Evolutionary conservation across 2,329 filamentous ascomycete genomes (phyloP), one percentile per base, ranked within the genome.

Genomic region (Claviceps purpurea): DNA sequence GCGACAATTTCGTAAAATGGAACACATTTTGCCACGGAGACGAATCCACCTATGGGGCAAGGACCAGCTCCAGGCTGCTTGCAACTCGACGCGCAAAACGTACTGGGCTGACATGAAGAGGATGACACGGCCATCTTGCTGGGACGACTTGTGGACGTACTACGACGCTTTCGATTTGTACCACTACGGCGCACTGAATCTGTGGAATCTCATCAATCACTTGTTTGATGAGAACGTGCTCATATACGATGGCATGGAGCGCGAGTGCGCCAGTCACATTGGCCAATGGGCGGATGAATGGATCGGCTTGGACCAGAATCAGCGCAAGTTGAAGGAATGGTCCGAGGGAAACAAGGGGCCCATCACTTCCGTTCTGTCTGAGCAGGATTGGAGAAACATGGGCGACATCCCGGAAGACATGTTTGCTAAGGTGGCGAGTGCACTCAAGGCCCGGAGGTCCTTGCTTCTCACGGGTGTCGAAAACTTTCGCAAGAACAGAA

Each of bases 141-240:
- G 67, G 61, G 65, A 67, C 39, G 69, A 73, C 26, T 60, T 78
- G 22, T 76, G 71, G 63, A 57, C 61, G 2, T 77, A 72, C 56
- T 78, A 73, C 47, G 75, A 78, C 55, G 65, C 68, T 1, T 53
- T 60, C 10, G 75, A 78, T 49, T 62, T 78, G 30, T 78, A 73
- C 59, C 47, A 65, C 39, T 63, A 68, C 13, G 75, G 75, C 7
- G 70, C 70, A 0, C 62, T 70, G 54, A 78, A 78, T 55, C 62
- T 77, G 13, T 74, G 69, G 68, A 71, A 70, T 26, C 64, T 77
- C 38, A 56, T 75, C 45, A 65, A 68, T 34, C 65, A 67, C 8
- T 59, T 76, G 1, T 60, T 58, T 42, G 62, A 65, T 16, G 71
- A 75, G 58, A 75, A 74, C 30, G 52, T 59, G 39, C 59, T 62